Evolutionary conservation across 2,329 filamentous ascomycete species (phyloP).

Genomic region (Aurifilum marmelostoma): DNA sequence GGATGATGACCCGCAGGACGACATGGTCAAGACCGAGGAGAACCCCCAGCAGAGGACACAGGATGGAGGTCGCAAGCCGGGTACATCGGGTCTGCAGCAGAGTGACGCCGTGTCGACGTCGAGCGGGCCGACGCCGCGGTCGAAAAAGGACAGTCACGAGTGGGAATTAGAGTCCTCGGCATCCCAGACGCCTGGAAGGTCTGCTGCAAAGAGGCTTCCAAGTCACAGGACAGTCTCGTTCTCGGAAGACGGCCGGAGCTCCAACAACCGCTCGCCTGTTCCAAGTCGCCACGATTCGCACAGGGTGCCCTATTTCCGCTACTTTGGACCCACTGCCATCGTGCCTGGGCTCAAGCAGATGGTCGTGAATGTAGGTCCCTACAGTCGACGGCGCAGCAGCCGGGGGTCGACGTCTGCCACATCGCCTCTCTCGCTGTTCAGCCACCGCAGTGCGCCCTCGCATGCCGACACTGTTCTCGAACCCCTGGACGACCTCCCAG

Average conservation of each 20-base stretch:
- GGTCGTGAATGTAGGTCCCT: constrained; percentile 70
- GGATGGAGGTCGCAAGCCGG: constrained; percentile 28
- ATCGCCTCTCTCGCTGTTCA: constrained; percentile 49
- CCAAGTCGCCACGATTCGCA: constrained; percentile 58
- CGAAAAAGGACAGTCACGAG: constrained; percentile 32
- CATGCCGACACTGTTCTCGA: constrained; percentile 48
- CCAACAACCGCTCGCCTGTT: constrained; percentile 47
- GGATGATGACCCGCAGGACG: constrained; percentile 39
- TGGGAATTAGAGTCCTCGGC: constrained; percentile 33
- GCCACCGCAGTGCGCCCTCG: constrained; percentile 43
- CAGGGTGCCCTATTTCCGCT: constrained; percentile 85
- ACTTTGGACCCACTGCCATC: constrained; percentile 89
- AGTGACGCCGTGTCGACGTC: constrained; percentile 33
- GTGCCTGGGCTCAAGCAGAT: constrained; percentile 92
- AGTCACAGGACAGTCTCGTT: constrained; percentile 42
- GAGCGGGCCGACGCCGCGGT: constrained; percentile 25
- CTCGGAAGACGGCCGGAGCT: constrained; percentile 46
- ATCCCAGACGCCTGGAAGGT: constrained; percentile 27
- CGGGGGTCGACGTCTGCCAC: constrained; percentile 59
- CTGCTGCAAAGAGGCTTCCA: constrained; percentile 23
- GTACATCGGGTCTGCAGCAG: constrained; percentile 28
- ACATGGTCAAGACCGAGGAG: constrained; percentile 42
- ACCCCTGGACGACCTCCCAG: constrained; percentile 61
- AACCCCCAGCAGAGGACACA: constrained; percentile 37
- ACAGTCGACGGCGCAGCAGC: constrained; percentile 64